Base-by-base conservation (phyloP, 2,329 filamentous ascomycete species). In the Aspergillus spinulosporus region DNA sequence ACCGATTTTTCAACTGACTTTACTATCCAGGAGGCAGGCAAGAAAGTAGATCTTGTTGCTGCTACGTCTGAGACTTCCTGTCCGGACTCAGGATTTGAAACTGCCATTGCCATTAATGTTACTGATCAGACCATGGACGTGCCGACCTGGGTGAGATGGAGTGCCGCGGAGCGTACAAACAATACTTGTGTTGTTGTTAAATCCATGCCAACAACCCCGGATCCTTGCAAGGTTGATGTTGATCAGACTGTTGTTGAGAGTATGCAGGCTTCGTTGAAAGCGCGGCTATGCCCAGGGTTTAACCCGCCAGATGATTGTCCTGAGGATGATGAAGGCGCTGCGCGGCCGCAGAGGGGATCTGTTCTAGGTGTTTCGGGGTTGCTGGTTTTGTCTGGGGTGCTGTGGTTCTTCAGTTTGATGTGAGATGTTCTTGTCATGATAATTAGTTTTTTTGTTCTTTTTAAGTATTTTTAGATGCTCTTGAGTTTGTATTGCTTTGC, bases 191-290 rank as follows among this genome's bases (percentile, higher is more conserved):
- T 29, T 8, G 29, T 47, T 32, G 21, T n/a, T 1, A 36, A 28
- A 32, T 29, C 44, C 29, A 47, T 28, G 9, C 2, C 28, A 3
- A 47, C 44, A 4, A 7, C 11, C 44, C 44, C 44, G 29, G 44
- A 47, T 47, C 44, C 29, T 3, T 47, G 44, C 44, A 47, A n/a
- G 44, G 44, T 47, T 12, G 44, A 47, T 7, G 34, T 47, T 36
- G 44, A 47, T 47, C 44, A n/a, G 12, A 34, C 44, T 21, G 44
- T 34, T 12, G 44, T 7, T 7, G 44, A 47, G 44, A 36, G 44
- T 47, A 47, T 47, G 28, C 44, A 47, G 44, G 44, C 44, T 15
- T 47, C 44, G 29, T 7, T 7, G 4, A 15, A 47, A 29, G 44
- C 28, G 9, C 9, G 44, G 44, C 44, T 34, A 2, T 47, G 44